Evolutionary conservation across 768 basidiomycete species (phyloP).

Genomic region (Astraeus odoratus): DNA sequence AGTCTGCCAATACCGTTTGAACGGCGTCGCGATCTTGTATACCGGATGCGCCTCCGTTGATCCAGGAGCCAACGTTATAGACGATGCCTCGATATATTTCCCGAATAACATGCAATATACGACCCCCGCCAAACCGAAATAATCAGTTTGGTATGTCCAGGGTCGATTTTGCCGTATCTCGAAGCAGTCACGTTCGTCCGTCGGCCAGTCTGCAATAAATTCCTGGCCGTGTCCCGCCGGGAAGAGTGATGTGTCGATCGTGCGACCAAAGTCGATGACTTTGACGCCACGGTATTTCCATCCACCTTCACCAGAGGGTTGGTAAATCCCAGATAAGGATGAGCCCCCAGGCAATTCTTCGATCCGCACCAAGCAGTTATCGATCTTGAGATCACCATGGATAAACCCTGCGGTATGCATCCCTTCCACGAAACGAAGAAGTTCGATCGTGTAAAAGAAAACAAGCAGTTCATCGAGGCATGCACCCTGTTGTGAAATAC

Average conservation of each 20-base stretch:
- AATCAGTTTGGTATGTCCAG: conserved; percentile 96
- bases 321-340: conserved; percentile 72
- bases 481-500: too few species aligned
- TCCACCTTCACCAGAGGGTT: conserved; percentile 69
- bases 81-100: conserved; percentile 81
- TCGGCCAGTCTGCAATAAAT: conserved; percentile 83
- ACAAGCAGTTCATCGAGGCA: too few species aligned
- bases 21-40: conserved; percentile 66
- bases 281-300: conserved; percentile 87
- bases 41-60: conserved; percentile 28
- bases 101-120: conserved; percentile 96
- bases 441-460: too few species aligned
- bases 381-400: conserved; percentile 98
- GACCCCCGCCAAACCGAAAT: conserved; percentile 92
- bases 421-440: too few species aligned
- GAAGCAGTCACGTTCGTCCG: conserved; percentile 86
- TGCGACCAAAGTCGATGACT: conserved; percentile 96
- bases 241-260: conserved; percentile 81
- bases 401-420: conserved; percentile 84
- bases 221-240: conserved; percentile 57
- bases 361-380: conserved; percentile 93
- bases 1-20: conserved; percentile 94
- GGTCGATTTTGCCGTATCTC: conserved; percentile 78
- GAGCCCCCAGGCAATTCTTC: conserved; percentile 73
- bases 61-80: conserved; percentile 34